Base-by-base conservation (phyloP, 2,329 filamentous ascomycete species). In the Paraphoma chrysanthemicola region DNA sequence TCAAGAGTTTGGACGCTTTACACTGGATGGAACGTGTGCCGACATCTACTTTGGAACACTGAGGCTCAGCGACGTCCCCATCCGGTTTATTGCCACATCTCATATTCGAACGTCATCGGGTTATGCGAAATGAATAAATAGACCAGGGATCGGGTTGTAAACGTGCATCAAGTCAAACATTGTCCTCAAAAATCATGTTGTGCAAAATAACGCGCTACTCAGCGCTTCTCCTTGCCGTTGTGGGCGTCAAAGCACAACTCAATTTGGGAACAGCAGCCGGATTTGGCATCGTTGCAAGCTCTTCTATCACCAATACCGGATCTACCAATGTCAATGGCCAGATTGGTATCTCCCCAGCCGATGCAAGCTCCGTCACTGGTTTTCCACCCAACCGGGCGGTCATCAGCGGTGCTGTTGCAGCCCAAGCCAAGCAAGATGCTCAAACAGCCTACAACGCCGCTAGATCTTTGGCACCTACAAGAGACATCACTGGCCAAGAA, bases 341-440 rank as follows among this genome's bases (percentile, higher is more conserved):
- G 11, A 49, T 59, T 36, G 56, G 41, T 41, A 45, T 59, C 10
- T 55, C 11, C n/a, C 52, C 56, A 2, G 46, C 43, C 11, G 48
- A 45, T 23, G 41, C 1, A 16, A 55, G 38, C 41, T 49, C 44
- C 1, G 44, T 55, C 29, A 55, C 48, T 17, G 56, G 56, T 28
- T 59, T 59, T 28, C 56, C 56, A 18, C 52, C 56, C 6, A 52
- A 52, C 16, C 28, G 6, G 31, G 17, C 52, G 16, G n/a, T 46
- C 12, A 52, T 52, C 9, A 38, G 16, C 16, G 44, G 49, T 33
- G 52, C 4, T 30, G 44, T 49, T 28, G 50, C 46, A 17, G 16
- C n/a, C 18, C 39, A 43, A 44, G 54, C 54, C 36, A 23, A 16
- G 10, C 3, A 43, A 38, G 54, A 57, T 38, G 54, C 51, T 28